Evolutionary conservation across 495 filamentous ascomycete species (phyloP), one percentile per base, ranked within the genome.

Genomic region (Aspergillus wentii): DNA sequence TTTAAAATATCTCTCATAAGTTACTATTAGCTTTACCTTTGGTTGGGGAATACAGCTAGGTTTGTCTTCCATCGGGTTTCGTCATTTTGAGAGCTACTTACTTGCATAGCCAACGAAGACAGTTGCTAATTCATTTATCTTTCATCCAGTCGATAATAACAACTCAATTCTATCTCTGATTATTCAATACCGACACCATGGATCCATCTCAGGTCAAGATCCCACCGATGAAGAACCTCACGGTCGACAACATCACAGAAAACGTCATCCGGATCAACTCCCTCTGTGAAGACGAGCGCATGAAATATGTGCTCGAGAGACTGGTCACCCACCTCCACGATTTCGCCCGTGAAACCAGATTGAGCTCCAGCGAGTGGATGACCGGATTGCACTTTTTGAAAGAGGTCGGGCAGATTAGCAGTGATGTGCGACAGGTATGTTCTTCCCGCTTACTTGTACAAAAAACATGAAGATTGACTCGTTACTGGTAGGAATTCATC

Each of bases 401-500:
- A 3, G 68, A 69, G 36, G 80, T 80, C n/a, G 86, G 86, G 9
- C 71, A 91, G 53, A 88, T 82, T 17, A 81, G 75, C 47, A 81
- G 63, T 27, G 75, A 83, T 49, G 84, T 86, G 27, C 74, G 86
- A 41, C 80, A 84, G 59, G 76, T 78, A 61, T 21, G 16, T 26
- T 13, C 15, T 17, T 8, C 16, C 18, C 13, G 18, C 19, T 5
- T 7, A 22, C 27, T 14, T 17, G 5, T 21, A 28, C 11, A 28
- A 36, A 14, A 14, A 22, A 26, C 3, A 22, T 9, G n/a, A 34
- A 9, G 5, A 31, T 13, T 14, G 31, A 17, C n/a, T n/a, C n/a
- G n/a, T n/a, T n/a, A n/a, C n/a, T n/a, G n/a, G n/a, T n/a, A 91
- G 78, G 90, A 96, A 74, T 95, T 87, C 71, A 95, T 95, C 62